Evolutionary conservation across 2,329 filamentous ascomycete genomes (phyloP), one percentile per base, ranked within the genome.

Genomic region (Epichloe baconii): DNA sequence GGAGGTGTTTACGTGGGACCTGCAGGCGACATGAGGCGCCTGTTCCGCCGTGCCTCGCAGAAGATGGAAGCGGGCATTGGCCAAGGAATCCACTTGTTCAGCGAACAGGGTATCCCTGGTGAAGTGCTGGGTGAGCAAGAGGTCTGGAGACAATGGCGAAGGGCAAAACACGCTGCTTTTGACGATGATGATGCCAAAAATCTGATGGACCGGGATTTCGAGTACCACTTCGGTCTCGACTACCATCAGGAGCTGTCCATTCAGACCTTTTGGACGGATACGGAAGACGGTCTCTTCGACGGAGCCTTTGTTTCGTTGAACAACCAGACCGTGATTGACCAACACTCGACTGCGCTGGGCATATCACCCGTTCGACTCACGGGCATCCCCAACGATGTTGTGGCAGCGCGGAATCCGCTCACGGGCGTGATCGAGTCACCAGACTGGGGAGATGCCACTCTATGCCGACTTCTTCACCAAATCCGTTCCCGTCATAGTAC

Each of bases 131-230:
- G 59, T 19, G 57, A 60, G 50, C 59, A 61, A 44, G 59, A 60
- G 41, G 50, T 59, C 5, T 61, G 58, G 58, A 61, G 60, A 74
- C 62, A 69, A 71, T 54, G 54, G 54, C 54, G 47, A 40, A 47
- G 55, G 17, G 23, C 46, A 47, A 14, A 36, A 7, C 26, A 44
- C 12, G 38, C n/a, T 8, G 31, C 44, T 17, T 41, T 36, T 2
- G 38, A 17, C n/a, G 26, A 23, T 26, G 38, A 14, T 15, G 47
- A 52, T 12, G 44, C 46, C 8, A 47, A 44, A 5, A 36, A 38
- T 6, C 21, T 53, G 21, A 48, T 54, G 42, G 42, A 55, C n/a
- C 36, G 52, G 14, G 54, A 60, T 17, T 57, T 54, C 26, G 62
- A 64, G 48, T 62, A 53, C 26, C 53, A 56, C 23, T 31, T 64